These are phyloP conservation scores for Carex myosuroides DNA, from an alignment of 176 grass and related monocot genomes.

Conservation along the genomic window DNA sequence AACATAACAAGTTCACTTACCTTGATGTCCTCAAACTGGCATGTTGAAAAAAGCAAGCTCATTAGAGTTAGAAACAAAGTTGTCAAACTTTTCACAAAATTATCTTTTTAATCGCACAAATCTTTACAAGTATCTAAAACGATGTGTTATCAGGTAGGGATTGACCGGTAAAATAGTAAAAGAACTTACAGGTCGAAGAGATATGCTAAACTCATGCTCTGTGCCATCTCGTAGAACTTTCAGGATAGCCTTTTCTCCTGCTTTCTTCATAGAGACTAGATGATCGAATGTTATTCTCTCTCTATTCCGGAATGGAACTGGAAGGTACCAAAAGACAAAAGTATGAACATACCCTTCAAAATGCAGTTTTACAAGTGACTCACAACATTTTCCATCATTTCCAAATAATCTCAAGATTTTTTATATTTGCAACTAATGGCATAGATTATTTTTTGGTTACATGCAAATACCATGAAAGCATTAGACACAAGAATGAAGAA, in stretches of 20 bases:
- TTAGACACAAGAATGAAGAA: neutral
- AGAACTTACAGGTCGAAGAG: conserved; percentile 68
- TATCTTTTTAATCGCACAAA: too few species aligned
- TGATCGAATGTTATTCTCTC: conserved; percentile 99
- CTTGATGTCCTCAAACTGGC: too few species aligned
- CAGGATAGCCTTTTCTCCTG: conserved; percentile 64
- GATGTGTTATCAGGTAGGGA: neutral
- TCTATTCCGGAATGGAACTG: conserved; percentile 97
- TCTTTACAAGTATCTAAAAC: neutral
- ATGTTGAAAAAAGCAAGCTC: too few species aligned
- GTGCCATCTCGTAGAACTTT: conserved; percentile 75
- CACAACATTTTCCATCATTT: neutral
- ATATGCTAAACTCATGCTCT: conserved; percentile 61
- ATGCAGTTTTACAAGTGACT: neutral
- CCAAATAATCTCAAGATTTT: neutral
- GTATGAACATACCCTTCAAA: neutral
- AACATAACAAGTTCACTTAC: neutral
- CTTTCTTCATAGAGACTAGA: conserved; percentile 97
- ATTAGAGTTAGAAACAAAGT: too few species aligned
- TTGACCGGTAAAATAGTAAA: conserved; percentile 11
- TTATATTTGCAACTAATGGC: conserved; percentile 15
- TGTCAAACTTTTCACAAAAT: too few species aligned
- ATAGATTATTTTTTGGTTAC: conserved; percentile 5
- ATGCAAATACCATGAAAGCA: neutral
- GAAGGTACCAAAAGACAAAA: conserved; percentile 23